These are phyloP conservation scores for Trichosporon asahii DNA, from an alignment of 1,284 basidiomycete genomes.

Conservation along the genomic window DNA sequence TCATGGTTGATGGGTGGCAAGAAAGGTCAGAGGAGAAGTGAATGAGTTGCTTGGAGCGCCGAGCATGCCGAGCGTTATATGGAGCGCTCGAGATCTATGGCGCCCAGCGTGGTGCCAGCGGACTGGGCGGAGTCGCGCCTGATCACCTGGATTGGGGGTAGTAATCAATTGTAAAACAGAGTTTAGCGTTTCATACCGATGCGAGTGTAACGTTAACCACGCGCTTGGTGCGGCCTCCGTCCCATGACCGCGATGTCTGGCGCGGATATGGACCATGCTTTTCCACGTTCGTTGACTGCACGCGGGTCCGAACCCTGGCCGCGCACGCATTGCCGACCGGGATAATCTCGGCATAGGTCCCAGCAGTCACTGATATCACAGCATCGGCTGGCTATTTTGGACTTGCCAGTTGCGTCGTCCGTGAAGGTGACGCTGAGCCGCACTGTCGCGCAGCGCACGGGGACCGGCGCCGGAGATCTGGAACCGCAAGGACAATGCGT, in stretches of 20 bases:
- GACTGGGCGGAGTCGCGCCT: too few relatives aligned
- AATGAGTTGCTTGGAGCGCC: neutral
- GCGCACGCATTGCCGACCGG: too few relatives aligned
- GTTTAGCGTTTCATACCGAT: slow-evolving; percentile 8
- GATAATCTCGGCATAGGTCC: neutral
- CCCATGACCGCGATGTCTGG: too few relatives aligned
- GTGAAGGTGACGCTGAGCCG: neutral
- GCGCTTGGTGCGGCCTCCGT: neutral
- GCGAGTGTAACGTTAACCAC: neutral
- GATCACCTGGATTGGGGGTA: too few relatives aligned
- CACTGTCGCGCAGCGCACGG: too few relatives aligned
- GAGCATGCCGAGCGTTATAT: neutral
- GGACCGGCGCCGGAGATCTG: neutral
- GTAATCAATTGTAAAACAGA: neutral
- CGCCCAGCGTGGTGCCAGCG: neutral
- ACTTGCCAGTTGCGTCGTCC: neutral
- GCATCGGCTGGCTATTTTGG: neutral
- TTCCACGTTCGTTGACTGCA: neutral
- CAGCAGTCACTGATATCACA: neutral
- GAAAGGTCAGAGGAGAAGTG: neutral
- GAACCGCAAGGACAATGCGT: neutral
- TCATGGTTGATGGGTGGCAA: neutral
- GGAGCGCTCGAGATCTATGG: neutral
- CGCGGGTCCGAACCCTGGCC: neutral
- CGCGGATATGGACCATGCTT: too few relatives aligned